Conservation (phyloP, 768 basidiomycete genomes). For the Amanita pseudoporphyria region DNA sequence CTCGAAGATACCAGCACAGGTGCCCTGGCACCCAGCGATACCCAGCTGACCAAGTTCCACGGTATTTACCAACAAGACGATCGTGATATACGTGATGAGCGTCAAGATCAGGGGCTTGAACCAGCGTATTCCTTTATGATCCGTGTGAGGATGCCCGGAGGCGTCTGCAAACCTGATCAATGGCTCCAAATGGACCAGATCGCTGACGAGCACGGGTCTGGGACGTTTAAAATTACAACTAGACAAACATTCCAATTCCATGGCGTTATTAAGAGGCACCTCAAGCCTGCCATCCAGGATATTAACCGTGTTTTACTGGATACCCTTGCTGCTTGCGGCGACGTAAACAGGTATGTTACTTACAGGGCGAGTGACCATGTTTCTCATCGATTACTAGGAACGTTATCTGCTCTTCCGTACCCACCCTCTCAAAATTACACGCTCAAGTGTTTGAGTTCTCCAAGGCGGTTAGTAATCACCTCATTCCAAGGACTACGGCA, state of each 20-base stretch:
- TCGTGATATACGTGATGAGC: conserved; percentile 95
- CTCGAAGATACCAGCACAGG: conserved; percentile 43
- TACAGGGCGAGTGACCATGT: neutral
- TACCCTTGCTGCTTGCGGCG: conserved; percentile 96
- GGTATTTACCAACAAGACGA: conserved; percentile 97
- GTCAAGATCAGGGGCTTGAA: conserved; percentile 85
- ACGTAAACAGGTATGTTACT: conserved; percentile 74
- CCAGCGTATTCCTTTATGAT: conserved; percentile 99
- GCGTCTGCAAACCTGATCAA: conserved; percentile 85
- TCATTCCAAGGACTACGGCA: conserved; percentile 67
- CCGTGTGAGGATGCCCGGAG: conserved; percentile 91
- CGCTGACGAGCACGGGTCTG: conserved; percentile 88
- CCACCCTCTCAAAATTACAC: conserved; percentile 82
- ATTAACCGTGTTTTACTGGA: conserved; percentile 89
- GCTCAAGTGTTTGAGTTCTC: conserved; percentile 75
- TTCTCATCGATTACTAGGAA: conserved; percentile 42
- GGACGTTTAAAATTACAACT: conserved; percentile 96
- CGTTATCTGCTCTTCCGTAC: conserved; percentile 87
- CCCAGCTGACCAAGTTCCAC: conserved; percentile 96
- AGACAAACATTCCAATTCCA: conserved; percentile 99
- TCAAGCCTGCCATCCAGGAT: conserved; percentile 94
- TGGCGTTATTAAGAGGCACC: conserved; percentile 93
- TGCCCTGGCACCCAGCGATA: conserved; percentile 84
- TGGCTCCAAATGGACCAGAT: conserved; percentile 97
- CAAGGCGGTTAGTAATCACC: conserved; percentile 72